Conservation (phyloP, 345 rosid species). For the Tarenaya hassleriana region DNA sequence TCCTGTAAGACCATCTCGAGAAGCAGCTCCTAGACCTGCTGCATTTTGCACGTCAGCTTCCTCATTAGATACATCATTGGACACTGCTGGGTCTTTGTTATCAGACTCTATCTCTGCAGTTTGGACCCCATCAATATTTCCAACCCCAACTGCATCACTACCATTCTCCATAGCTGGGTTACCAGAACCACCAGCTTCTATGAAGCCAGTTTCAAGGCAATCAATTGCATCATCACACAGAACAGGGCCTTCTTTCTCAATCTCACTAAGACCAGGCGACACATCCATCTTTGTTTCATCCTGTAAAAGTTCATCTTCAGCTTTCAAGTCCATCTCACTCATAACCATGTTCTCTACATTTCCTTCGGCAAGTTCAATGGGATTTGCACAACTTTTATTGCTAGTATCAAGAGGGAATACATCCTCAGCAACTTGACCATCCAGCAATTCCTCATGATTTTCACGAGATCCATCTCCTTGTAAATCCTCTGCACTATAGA, state of each 20-base stretch:
- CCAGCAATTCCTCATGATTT: conserved; percentile 21
- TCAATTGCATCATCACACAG: conserved; percentile 23
- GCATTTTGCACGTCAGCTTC: conserved; percentile 35
- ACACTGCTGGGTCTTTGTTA: conserved; percentile 29
- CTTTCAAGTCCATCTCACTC: conserved; percentile 32
- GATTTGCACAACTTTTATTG: conserved; percentile 22
- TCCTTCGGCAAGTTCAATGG: conserved; percentile 30
- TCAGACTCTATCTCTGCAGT: conserved; percentile 30
- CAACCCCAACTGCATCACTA: conserved; percentile 33
- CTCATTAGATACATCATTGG: conserved; percentile 29
- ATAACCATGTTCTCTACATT: conserved; percentile 20
- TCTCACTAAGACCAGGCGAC: conserved; percentile 28
- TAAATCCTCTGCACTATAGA: conserved; percentile 22
- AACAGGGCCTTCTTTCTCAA: conserved; percentile 24
- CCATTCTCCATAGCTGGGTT: conserved; percentile 30
- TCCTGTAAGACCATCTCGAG: conserved; percentile 25
- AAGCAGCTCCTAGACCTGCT: conserved; percentile 29
- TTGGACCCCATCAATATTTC: conserved; percentile 28
- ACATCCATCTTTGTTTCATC: conserved; percentile 39
- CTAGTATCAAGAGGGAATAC: conserved; percentile 20
- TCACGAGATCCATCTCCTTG: conserved; percentile 27
- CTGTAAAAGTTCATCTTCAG: conserved; percentile 26
- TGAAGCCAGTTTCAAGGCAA: conserved; percentile 23
- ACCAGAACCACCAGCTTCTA: conserved; percentile 29
- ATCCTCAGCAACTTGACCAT: conserved; percentile 26